Conservation (phyloP, 2,329 filamentous ascomycete genomes). For the Macrophomina pseudophaseolina region DNA sequence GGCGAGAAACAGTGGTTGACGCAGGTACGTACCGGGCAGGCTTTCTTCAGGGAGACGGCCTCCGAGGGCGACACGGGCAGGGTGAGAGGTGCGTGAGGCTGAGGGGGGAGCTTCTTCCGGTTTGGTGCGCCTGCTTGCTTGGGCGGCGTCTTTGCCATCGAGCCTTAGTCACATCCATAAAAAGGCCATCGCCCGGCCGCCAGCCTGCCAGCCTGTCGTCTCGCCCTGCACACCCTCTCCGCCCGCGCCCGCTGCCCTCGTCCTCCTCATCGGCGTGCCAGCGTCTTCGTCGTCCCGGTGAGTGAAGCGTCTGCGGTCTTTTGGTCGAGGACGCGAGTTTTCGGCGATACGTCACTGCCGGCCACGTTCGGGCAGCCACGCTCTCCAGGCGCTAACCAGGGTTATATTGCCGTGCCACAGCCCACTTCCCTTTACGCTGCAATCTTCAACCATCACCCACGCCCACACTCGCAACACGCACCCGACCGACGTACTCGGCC, state of each 20-base stretch:
- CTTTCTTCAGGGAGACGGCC: constrained; percentile 15
- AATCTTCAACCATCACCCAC: constrained; percentile 26
- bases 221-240: neutral
- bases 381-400: constrained; percentile 25
- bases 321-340: neutral
- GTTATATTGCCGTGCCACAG: constrained; percentile 28
- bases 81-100: constrained; percentile 26
- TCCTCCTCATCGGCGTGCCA: neutral
- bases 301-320: neutral
- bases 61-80: constrained; percentile 16
- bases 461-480: constrained; percentile 25
- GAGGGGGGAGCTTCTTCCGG: constrained; percentile 22
- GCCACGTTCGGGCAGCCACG: constrained; percentile 28
- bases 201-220: neutral
- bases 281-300: neutral
- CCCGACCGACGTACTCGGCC: neutral
- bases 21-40: constrained; percentile 14
- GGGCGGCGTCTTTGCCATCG: constrained; percentile 15
- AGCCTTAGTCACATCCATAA: constrained; percentile 8
- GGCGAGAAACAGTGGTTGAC: constrained; percentile 19
- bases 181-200: constrained; percentile 13
- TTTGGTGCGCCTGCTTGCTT: constrained; percentile 21
- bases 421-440: constrained; percentile 28
- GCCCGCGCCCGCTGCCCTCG: neutral
- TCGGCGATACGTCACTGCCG: constrained; percentile 25